phyloP scores from a whole-genome alignment of 768 basidiomycete genomes.

The Piloderma croceum region DNA sequence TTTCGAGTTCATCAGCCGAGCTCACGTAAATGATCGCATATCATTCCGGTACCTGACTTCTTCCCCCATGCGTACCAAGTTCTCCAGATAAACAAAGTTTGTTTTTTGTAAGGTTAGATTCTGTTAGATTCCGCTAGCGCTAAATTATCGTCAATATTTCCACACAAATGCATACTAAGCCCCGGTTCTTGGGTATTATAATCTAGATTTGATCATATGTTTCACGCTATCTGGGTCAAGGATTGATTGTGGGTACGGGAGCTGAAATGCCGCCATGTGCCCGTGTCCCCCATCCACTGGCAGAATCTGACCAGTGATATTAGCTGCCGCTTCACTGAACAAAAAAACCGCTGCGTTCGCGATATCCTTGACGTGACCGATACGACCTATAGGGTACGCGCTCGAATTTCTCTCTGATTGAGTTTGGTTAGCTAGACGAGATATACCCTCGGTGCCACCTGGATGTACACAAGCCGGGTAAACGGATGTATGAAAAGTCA shows the following conservation, averaged over 20 bases:
- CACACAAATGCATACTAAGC: too few relatives aligned
- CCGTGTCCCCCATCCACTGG: constrained; percentile 63
- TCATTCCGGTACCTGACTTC: too few relatives aligned
- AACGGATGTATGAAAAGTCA: too few relatives aligned
- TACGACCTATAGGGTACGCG: constrained; percentile 41
- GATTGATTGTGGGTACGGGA: constrained; percentile 62
- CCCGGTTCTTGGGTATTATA: too few relatives aligned
- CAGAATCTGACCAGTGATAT: constrained; percentile 71
- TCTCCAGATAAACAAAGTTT: too few relatives aligned
- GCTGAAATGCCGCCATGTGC: constrained; percentile 39
- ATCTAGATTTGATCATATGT: constrained; percentile 44
- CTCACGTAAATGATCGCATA: too few relatives aligned
- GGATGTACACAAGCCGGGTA: too few relatives aligned
- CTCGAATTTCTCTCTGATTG: constrained; percentile 2
- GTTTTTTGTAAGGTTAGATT: too few relatives aligned
- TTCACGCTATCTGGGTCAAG: constrained; percentile 52
- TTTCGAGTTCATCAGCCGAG: too few relatives aligned
- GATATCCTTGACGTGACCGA: constrained; percentile 56
- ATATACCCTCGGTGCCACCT: constrained; percentile 70
- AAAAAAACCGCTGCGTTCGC: constrained; percentile 73
- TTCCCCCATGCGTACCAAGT: too few relatives aligned
- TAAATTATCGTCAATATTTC: too few relatives aligned
- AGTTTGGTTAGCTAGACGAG: constrained; percentile 40
- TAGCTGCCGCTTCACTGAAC: constrained; percentile 75
- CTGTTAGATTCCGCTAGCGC: too few relatives aligned